Percentiles rank a stretch among this genome's conserved stretches.
Evolutionary conservation across 192 early-diverging fungal species (phyloP).

Genomic region (Funneliformis mosseae): DNA sequence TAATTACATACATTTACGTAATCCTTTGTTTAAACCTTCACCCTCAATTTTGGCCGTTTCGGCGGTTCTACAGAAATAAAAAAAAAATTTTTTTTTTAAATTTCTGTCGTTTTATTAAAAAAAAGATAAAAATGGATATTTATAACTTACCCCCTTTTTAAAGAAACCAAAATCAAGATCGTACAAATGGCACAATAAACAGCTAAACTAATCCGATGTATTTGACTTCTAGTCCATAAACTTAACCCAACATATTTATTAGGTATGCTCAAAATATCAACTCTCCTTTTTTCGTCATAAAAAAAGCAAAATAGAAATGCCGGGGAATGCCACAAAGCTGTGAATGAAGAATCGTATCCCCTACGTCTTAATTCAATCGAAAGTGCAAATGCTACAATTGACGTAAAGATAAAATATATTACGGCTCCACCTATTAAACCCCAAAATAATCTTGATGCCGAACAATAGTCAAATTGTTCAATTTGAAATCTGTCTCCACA

Average conservation of each 20-base stretch:
- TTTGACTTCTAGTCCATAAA: constrained; percentile 22
- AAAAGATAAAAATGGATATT: no score
- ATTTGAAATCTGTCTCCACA: constrained; percentile 25
- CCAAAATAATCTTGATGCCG: constrained; percentile 26
- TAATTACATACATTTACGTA: constrained; percentile 26
- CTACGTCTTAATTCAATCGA: constrained; percentile 17
- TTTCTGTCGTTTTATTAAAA: background rate
- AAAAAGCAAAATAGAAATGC: constrained; percentile 28
- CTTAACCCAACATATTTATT: constrained; percentile 29
- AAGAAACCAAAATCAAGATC: constrained; percentile 23
- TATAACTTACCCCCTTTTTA: constrained; percentile 18
- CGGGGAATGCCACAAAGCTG: constrained; percentile 31
- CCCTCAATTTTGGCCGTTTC: constrained; percentile 18
- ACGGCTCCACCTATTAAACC: constrained; percentile 20
- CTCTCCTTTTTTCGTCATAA: background rate
- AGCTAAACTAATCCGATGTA: constrained; percentile 26
- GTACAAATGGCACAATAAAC: constrained; percentile 15
- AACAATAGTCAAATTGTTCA: constrained; percentile 27
- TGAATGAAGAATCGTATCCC: constrained; percentile 27
- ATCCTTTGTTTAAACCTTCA: constrained; percentile 6
- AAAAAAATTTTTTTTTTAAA: constrained; percentile 4
- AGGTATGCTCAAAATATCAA: constrained; percentile 28
- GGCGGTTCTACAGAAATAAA: constrained; percentile 22
- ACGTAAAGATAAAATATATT: constrained; percentile 28
- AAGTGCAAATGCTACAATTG: constrained; percentile 6